Base-by-base conservation (phyloP, 2,329 filamentous ascomycete genomes). In the Decorospora gaudefroyi region DNA sequence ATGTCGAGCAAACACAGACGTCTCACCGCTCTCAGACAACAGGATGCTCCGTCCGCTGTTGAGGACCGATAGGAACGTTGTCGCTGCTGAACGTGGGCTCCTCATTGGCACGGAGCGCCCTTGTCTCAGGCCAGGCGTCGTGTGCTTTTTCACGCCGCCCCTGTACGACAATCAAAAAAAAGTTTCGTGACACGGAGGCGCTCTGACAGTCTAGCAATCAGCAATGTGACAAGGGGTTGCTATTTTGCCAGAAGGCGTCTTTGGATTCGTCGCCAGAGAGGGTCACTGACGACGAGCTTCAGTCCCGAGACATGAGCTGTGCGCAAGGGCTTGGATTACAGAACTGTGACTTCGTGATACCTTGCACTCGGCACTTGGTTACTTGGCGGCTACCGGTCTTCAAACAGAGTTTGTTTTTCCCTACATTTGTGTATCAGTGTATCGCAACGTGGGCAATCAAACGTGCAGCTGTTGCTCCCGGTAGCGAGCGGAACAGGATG, bases 401-500 rank as follows among this genome's bases (percentile, higher is more conserved):
- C 21, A 23, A 23, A 23, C 26, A 28, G 25, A 29, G 8, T 10
- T 29, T 29, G 11, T 10, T 21, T 29, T 21, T 12, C 12, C 10
- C 25, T 30, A 29, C 18, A 6, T 23, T 23, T 23, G 6, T 10
- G 6, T 10, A 10, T 39, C 36, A 30, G 16, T 31, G 18, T 3
- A 39, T 42, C 42, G 51, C 50, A 55, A 49, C 47, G 46, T 49
- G 49, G 49, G 19, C 47, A 47, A 53, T 55, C 44, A 37, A 19
- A 35, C 18, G 22, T 54, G 50, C 53, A 55, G 49, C 43, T 45
- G 44, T 49, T 47, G 49, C 47, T 49, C 31, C 53, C 49, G 59
- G 59, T 62, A 64, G 59, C 61, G 59, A 64, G 56, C 51, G 46
- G 47, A 52, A 52, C 33, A 50, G 41, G 41, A 48, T 42, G 37